These are phyloP conservation scores for Solanum ossicruentum DNA, from an alignment of 257 asterid species.

Conservation along the genomic window DNA sequence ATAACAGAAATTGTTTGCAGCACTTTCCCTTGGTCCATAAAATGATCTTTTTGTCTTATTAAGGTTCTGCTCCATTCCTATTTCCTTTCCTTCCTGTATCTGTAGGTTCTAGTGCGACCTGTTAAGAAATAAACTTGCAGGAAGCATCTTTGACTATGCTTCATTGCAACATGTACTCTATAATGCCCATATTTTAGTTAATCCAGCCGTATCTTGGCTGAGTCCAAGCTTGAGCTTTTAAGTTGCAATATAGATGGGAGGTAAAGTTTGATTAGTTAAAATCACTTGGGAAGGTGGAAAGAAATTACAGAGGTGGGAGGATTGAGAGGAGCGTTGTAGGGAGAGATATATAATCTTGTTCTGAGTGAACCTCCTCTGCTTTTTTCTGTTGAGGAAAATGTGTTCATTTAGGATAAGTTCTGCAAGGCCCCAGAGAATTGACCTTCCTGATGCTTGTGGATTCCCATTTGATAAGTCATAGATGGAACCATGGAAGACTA, in stretches of 20 bases:
- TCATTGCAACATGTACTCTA: not conserved
- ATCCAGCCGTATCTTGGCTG: not conserved
- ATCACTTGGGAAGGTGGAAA: not conserved
- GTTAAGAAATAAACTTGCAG: not conserved
- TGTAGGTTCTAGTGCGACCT: not conserved
- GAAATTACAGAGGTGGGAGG: not conserved
- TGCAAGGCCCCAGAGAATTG: not conserved
- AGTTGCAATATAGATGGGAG: not conserved
- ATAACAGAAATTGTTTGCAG: not conserved
- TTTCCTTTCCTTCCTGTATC: not conserved
- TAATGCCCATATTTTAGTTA: not conserved
- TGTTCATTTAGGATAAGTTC: not conserved
- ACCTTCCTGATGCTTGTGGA: not conserved
- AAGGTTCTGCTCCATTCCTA: not conserved
- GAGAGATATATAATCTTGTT: not conserved
- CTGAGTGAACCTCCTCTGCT: not conserved
- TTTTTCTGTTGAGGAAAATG: not conserved
- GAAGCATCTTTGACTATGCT: not conserved
- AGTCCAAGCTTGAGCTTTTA: not conserved
- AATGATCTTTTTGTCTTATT: not conserved
- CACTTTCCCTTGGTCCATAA: not conserved
- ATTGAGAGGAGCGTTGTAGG: not conserved
- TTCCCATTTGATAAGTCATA: not conserved
- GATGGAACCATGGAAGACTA: not conserved
- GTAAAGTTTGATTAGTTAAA: not conserved